Conservation (phyloP, 2,329 filamentous ascomycete genomes). For the Herpotrichia juniperi region DNA sequence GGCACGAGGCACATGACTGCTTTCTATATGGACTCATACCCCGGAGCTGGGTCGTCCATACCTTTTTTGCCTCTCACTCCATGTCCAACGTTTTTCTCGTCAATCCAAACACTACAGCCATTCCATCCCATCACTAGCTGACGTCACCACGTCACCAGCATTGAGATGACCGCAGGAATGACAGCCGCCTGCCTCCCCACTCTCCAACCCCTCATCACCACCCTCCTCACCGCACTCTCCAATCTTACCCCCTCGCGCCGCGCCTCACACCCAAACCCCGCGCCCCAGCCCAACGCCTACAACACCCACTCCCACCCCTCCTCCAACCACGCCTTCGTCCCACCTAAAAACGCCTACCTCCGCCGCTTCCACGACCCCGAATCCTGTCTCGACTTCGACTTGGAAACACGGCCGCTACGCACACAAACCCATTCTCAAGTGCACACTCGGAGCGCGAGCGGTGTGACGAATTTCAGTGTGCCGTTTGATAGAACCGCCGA, state of each 20-base stretch:
- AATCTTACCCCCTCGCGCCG: constrained; percentile 5
- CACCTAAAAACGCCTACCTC: constrained; percentile 14
- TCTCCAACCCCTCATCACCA: constrained; percentile 12
- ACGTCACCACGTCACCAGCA: background rate
- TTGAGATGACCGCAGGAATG: constrained; percentile 5
- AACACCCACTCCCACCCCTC: background rate
- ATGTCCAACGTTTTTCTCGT: background rate
- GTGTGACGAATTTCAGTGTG: background rate
- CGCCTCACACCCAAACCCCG: background rate
- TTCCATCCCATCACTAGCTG: background rate
- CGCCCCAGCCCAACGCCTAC: background rate
- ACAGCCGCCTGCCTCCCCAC: constrained; percentile 15
- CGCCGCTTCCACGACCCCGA: constrained; percentile 29
- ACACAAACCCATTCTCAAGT: constrained; percentile 18
- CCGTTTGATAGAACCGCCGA: background rate
- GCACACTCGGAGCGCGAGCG: constrained; percentile 17
- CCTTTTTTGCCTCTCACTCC: background rate
- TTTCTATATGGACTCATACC: background rate
- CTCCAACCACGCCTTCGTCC: constrained; percentile 24
- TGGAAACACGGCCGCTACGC: constrained; percentile 21
- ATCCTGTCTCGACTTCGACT: constrained; percentile 29
- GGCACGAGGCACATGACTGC: constrained; percentile 3
- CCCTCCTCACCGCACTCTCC: background rate
- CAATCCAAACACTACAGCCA: background rate
- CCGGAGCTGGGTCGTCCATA: background rate